Evolutionary conservation across 306 rosid genomes (phyloP).

Genomic region (Rubus idaeus): DNA sequence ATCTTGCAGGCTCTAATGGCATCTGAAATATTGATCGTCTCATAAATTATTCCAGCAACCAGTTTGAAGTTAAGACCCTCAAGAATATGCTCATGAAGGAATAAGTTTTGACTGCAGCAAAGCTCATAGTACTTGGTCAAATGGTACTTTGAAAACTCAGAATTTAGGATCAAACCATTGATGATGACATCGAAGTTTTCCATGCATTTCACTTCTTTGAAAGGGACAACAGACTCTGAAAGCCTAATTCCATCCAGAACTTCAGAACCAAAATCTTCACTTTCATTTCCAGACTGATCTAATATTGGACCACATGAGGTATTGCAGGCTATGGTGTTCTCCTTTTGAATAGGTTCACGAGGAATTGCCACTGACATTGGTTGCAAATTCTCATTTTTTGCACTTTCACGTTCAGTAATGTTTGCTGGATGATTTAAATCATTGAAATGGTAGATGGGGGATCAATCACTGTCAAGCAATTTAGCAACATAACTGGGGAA

Average conservation of each 20-base stretch:
- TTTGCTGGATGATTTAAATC: conserved; percentile 17
- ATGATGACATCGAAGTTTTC: conserved; percentile 41
- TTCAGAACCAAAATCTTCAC: conserved; percentile 27
- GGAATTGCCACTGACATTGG: conserved; percentile 11
- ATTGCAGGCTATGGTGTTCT: not conserved
- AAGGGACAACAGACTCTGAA: conserved; percentile 32
- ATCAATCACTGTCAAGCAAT: not conserved
- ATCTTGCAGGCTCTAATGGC: conserved; percentile 55
- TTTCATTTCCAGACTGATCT: conserved; percentile 31
- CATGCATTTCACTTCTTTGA: conserved; percentile 40
- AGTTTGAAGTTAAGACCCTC: conserved; percentile 52
- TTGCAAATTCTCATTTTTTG: conserved; percentile 13
- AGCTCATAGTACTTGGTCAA: conserved; percentile 51
- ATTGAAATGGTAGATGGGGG: not conserved
- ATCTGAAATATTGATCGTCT: conserved; percentile 55
- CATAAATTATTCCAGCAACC: conserved; percentile 49
- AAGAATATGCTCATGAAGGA: conserved; percentile 53
- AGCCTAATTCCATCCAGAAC: conserved; percentile 31
- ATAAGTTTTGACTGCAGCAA: conserved; percentile 49
- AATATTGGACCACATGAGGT: not conserved
- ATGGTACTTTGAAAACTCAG: conserved; percentile 38
- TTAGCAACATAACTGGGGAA: conserved; percentile 4
- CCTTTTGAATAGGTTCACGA: conserved; percentile 20
- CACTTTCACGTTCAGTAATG: conserved; percentile 1
- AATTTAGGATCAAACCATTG: conserved; percentile 50